Evolutionary conservation across 768 basidiomycete species (phyloP), one percentile per base, ranked within the genome.

Genomic region (Termitomyces sp.): DNA sequence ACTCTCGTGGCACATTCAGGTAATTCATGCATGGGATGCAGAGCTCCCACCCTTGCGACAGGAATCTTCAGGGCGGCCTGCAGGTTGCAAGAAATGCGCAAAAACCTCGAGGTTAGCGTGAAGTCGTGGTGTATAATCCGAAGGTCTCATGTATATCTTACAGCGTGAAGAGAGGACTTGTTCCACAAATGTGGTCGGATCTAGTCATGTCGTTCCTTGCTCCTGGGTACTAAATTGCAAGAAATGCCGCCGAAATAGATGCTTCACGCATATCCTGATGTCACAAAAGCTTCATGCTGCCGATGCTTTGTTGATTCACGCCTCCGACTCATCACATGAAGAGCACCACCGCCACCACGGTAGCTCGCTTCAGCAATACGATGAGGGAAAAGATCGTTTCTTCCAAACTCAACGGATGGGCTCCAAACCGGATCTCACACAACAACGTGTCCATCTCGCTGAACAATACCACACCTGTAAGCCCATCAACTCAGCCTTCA

Each of bases 401-500:
- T 58, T 70, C 20, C 39, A 61, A 4, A 60, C 59, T 38, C 73
- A 73, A 68, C 67, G 62, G 66, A 40, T 66, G 18, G 85, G 84
- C 13, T 65, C 55, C 18, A 63, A 67, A 66, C 77, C 67, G 55
- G 76, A 72, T 50, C 66, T 60, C 59, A 64, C 45, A 63, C 73
- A 68, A 66, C 73, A 79, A 52, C 77, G 87, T 33, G 74, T 74
- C 6, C 68, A 82, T 48, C 72, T 81, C 22, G 84, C 89, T 11
- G 69, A 76, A 57, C 75, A 72, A 22, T 90, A 83, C 64, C 66
- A 63, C 9, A 71, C 72, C 39, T 86, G 84, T 67, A 79, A 74
- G 46, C 83, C 88, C 2, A 58, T 80, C 16, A 80, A 81, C 62
- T 45, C 64, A 9, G 65, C 71, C 8, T 71, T 71, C 36, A 74